phyloP scores from a whole-genome alignment of 2,329 filamentous ascomycete species.

The Aspergillus sp. region DNA sequence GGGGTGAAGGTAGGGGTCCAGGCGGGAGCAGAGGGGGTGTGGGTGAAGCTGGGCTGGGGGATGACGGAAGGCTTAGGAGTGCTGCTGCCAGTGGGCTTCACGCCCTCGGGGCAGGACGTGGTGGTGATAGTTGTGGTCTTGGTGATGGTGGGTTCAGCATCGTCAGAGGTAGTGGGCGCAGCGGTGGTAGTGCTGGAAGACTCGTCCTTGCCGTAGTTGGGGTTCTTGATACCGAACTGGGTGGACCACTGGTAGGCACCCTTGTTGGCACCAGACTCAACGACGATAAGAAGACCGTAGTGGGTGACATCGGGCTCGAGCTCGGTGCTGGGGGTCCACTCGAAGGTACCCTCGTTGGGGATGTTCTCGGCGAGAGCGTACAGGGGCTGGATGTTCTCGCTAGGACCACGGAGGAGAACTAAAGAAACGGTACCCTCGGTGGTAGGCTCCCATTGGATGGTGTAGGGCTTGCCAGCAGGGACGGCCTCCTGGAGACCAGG shows the following conservation, averaged over 20 bases:
- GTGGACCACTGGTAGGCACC: conserved; percentile 59
- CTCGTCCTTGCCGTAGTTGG: conserved; percentile 12
- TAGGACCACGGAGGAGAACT: conserved; percentile 60
- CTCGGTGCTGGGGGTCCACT: conserved; percentile 53
- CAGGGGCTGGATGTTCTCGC: conserved; percentile 54
- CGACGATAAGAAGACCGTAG: conserved; percentile 64
- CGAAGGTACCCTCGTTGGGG: conserved; percentile 56
- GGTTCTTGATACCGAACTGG: conserved; percentile 58
- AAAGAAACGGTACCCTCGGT: conserved; percentile 50
- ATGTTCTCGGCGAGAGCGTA: conserved; percentile 54
- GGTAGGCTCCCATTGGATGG: conserved; percentile 57
- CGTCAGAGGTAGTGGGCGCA: conserved; percentile 6
- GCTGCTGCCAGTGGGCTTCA: conserved; percentile 15
- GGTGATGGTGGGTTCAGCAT: conserved; percentile 13
- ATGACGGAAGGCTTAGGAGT: conserved; percentile 9
- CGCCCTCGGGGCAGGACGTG: conserved; percentile 12
- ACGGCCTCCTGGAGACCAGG: conserved; percentile 56
- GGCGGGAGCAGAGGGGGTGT: conserved; percentile 10
- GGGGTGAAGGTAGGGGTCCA: conserved; percentile 16
- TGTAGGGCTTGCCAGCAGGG: conserved; percentile 56
- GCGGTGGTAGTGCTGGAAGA: conserved; percentile 13
- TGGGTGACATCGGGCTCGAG: conserved; percentile 51
- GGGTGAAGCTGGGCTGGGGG: neutral
- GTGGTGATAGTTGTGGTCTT: conserved; percentile 16
- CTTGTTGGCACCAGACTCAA: conserved; percentile 54